Conservation (phyloP, 768 basidiomycete genomes). For the Amanita polypyramis region DNA sequence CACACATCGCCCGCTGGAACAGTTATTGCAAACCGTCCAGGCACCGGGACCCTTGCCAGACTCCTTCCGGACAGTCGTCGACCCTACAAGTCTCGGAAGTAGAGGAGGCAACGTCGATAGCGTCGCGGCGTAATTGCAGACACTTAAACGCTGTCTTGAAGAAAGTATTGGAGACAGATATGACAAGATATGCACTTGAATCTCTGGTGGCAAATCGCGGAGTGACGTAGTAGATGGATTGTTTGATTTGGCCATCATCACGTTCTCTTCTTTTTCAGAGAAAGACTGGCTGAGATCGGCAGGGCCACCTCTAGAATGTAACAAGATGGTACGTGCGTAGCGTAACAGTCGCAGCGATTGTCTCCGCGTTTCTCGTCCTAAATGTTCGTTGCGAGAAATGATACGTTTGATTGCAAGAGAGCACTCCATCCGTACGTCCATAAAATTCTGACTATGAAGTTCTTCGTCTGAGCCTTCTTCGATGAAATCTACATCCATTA, state of each 20-base stretch:
- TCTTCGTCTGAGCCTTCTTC: conserved; percentile 14
- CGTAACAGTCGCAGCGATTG: conserved; percentile 42
- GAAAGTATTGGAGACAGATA: conserved; percentile 50
- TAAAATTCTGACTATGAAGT: conserved; percentile 5
- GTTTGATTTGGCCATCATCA: conserved; percentile 6
- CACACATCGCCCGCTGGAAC: not conserved
- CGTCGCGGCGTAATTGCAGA: conserved; percentile 36
- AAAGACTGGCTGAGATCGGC: conserved; percentile 2
- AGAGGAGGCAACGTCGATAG: conserved; percentile 3
- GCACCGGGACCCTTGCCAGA: not conserved
- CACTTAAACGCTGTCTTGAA: conserved; percentile 38
- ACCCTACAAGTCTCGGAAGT: conserved; percentile 4
- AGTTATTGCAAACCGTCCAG: not conserved
- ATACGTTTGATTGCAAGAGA: conserved; percentile 22
- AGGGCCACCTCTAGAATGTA: conserved; percentile 19
- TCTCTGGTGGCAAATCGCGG: conserved; percentile 38
- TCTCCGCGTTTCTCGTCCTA: conserved; percentile 26
- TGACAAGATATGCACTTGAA: conserved; percentile 47
- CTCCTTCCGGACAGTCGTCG: not conserved
- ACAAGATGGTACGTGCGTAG: conserved; percentile 38
- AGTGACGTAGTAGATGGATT: conserved; percentile 20
- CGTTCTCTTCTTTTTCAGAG: not conserved
- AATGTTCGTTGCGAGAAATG: conserved; percentile 31
- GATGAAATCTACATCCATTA: conserved; percentile 17
- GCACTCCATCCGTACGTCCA: conserved; percentile 25